Conservation (phyloP, 1,284 basidiomycete species). For the Cutaneotrichosporon dermatis region DNA sequence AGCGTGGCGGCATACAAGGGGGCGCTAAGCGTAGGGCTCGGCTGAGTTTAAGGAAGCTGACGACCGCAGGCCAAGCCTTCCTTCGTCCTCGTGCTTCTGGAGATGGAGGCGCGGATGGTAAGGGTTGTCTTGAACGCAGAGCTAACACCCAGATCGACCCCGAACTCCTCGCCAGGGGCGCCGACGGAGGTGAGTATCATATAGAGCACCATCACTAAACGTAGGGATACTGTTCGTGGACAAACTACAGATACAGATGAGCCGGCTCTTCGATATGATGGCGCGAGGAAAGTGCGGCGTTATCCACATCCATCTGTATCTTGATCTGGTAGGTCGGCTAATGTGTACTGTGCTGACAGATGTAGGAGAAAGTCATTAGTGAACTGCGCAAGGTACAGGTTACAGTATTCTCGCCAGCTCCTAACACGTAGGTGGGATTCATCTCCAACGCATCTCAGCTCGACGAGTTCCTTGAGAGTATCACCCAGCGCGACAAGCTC, state of each 20-base stretch:
- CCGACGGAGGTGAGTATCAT: conserved; percentile 16
- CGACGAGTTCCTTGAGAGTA: conserved; percentile 30
- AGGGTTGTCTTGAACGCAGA: not conserved
- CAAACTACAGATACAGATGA: conserved; percentile 3
- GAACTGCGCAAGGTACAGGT: too few species aligned
- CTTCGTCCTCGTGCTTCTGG: conserved; percentile 23
- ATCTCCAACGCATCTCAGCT: conserved; percentile 15
- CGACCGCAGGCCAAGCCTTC: not conserved
- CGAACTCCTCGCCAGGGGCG: conserved; percentile 12
- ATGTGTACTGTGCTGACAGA: not conserved
- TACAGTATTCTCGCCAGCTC: not conserved
- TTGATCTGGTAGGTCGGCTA: conserved; percentile 26
- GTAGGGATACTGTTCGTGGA: conserved; percentile 2
- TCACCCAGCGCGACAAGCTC: conserved; percentile 51
- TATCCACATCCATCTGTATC: conserved; percentile 19
- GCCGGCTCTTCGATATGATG: conserved; percentile 1
- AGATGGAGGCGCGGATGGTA: conserved; percentile 30
- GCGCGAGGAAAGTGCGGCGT: not conserved
- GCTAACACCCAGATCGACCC: conserved; percentile 21
- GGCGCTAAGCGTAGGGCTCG: not conserved
- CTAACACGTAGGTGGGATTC: not conserved
- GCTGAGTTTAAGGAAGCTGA: not conserved
- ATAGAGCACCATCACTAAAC: not conserved
- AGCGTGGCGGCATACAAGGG: conserved; percentile 27
- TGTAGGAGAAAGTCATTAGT: too few species aligned